A percentile compares a stretch with the other conserved stretches of the same genome.
These are phyloP conservation scores for Clonostachys sp. DNA, from an alignment of 2,329 filamentous ascomycete species.

Conservation along the genomic window DNA sequence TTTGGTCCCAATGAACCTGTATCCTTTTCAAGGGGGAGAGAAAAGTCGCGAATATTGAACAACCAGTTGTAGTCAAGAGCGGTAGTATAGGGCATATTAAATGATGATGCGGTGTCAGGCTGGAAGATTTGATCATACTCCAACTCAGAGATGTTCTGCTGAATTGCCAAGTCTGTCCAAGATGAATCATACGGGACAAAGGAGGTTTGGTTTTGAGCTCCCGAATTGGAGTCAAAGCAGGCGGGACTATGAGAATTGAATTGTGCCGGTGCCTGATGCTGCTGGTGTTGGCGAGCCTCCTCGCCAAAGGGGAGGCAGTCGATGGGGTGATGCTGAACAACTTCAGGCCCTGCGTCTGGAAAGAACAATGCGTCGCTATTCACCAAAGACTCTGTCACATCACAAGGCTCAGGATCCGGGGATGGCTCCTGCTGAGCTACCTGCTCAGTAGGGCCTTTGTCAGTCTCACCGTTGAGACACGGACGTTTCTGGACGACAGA, in stretches of 20 bases:
- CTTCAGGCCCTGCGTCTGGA: no score
- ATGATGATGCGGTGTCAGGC: slow-evolving; percentile 58
- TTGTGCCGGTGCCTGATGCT: no score
- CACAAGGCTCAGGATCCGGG: not conserved
- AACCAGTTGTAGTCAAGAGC: slow-evolving; percentile 60
- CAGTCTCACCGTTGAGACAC: not conserved
- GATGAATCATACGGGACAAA: not conserved
- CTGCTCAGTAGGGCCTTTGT: not conserved
- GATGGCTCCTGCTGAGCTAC: not conserved
- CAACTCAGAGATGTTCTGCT: slow-evolving; percentile 3
- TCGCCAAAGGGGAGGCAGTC: no score
- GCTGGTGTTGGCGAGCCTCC: no score
- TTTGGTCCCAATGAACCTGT: slow-evolving; percentile 16
- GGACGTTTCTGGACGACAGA: slow-evolving; percentile 41
- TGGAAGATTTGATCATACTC: slow-evolving; percentile 51
- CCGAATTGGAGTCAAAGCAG: not conserved
- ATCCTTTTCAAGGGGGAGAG: no score
- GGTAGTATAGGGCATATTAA: slow-evolving; percentile 62
- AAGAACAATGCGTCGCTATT: not conserved
- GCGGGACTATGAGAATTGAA: not conserved
- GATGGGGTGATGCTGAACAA: no score
- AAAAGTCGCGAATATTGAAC: slow-evolving; percentile 24
- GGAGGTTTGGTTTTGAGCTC: not conserved
- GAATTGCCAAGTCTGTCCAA: not conserved
- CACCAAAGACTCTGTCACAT: not conserved